Evolutionary conservation across 352 stramenopile species (phyloP).

Genomic region (Phytophthora hibernalis): DNA sequence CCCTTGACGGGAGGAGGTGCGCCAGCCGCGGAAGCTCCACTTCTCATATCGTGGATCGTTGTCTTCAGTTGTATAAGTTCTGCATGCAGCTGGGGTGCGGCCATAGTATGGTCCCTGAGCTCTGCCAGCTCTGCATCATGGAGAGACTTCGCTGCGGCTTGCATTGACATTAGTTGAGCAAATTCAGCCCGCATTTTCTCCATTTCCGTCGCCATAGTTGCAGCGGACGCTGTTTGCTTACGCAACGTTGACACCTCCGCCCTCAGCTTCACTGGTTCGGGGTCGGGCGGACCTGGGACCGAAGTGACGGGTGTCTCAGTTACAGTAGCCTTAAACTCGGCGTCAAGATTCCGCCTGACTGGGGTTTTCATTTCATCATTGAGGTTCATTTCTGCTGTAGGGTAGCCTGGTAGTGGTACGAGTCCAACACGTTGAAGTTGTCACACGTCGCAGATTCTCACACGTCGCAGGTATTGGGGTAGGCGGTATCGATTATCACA

Average conservation of each 20-base stretch:
- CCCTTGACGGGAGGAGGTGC: too few relatives aligned
- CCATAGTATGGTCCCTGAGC: neutral
- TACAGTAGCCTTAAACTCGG: neutral
- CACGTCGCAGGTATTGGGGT: neutral
- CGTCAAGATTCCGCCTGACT: neutral
- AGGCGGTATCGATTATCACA: neutral
- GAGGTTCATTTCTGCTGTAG: neutral
- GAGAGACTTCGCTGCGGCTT: neutral
- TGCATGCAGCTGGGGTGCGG: neutral
- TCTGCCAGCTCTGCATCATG: neutral
- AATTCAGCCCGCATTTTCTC: neutral
- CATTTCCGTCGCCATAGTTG: neutral
- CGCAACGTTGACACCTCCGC: neutral
- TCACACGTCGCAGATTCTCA: slow-evolving; percentile 3
- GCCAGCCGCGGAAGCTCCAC: too few relatives aligned
- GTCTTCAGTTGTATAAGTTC: slow-evolving; percentile 1
- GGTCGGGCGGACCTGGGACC: neutral
- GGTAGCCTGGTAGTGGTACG: neutral
- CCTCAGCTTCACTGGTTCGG: neutral
- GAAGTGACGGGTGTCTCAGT: neutral
- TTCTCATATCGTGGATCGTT: neutral
- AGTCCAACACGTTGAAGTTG: slow-evolving; percentile 2
- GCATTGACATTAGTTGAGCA: neutral
- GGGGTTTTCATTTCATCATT: neutral
- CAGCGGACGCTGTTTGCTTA: neutral